Base-by-base conservation (phyloP, 306 rosid genomes). In the Lablab purpureus region DNA sequence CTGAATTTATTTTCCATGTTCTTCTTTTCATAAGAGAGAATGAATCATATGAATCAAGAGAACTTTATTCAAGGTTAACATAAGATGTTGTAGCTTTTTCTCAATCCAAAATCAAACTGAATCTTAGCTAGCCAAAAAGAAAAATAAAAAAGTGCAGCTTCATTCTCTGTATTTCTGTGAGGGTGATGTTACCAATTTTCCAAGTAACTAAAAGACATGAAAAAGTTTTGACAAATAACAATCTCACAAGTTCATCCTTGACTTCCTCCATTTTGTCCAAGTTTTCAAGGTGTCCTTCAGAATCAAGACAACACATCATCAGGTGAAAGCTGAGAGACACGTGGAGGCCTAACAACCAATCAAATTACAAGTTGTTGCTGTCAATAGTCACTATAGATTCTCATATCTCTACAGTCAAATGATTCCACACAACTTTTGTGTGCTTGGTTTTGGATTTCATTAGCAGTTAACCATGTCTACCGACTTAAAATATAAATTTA, bases 361-460 rank as follows among this genome's bases (percentile, higher is more conserved):
- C 75, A 54, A 43, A 78, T 55, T 36, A 25, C 59, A 30, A 43
- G 46, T 52, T 36, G 69, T 64, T 66, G 41, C 51, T 49, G 34
- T 45, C 70, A 13, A 30, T n/a, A 2, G 28, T 67, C 19, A 12
- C 4, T 0, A 21, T 4, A 73, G 72, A 73, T 83, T 83, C 67
- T 74, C 80, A 78, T 6, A 83, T 83, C 83, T 54, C 67, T 1
- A 82, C 41, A 68, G 59, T 47, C 14, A 21, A 67, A 67, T 13
- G 36, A 12, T 28, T 5, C 23, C 60, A 36, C 58, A 0, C 3
- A 54, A 25, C 23, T 55, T 56, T 68, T 13, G 23, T 55, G 18
- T 3, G 17, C 17, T 10, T 23, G 7, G 43, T 71, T 71, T 70
- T 34, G 32, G 11, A 77, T 67, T 76, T 37, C 77, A 32, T 11